phyloP scores from a whole-genome alignment of 345 rosid species.

The Eucalyptus albens region DNA sequence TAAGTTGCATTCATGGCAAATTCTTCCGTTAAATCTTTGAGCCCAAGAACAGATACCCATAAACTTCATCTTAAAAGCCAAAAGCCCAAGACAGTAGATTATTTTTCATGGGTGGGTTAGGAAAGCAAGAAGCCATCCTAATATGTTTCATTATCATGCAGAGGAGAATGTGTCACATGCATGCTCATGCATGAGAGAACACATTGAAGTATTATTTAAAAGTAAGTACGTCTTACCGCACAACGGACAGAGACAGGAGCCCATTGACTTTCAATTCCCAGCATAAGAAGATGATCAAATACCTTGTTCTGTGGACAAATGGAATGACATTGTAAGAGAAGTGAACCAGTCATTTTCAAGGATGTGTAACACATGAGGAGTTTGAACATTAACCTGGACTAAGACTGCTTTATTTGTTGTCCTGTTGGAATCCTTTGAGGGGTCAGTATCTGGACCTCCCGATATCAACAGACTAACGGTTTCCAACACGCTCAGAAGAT shows the following conservation, averaged over 20 bases:
- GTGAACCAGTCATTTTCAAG: background rate
- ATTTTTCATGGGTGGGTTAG: background rate
- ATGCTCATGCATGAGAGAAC: background rate
- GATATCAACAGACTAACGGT: slow-evolving; percentile 72
- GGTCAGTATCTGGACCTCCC: slow-evolving; percentile 62
- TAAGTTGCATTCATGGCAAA: background rate
- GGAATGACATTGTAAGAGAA: slow-evolving; percentile 2
- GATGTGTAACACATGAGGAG: background rate
- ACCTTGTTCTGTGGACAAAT: slow-evolving; percentile 49
- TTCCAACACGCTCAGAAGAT: slow-evolving; percentile 73
- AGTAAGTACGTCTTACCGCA: slow-evolving; percentile 33
- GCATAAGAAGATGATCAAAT: slow-evolving; percentile 70
- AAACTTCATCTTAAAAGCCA: background rate
- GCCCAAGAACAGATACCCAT: background rate
- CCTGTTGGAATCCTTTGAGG: slow-evolving; percentile 68
- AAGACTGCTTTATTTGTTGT: slow-evolving; percentile 70
- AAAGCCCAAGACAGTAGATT: background rate
- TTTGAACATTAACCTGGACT: slow-evolving; percentile 57
- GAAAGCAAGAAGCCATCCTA: background rate
- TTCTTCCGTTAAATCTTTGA: background rate
- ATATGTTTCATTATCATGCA: background rate
- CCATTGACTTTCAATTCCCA: slow-evolving; percentile 97
- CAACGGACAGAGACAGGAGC: slow-evolving; percentile 86
- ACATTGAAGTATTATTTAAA: background rate
- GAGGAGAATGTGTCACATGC: background rate